Evolutionary conservation across 164 flowering plant species (phyloP), one percentile per base, ranked within the genome.

Genomic region (Kingdonia uniflora): DNA sequence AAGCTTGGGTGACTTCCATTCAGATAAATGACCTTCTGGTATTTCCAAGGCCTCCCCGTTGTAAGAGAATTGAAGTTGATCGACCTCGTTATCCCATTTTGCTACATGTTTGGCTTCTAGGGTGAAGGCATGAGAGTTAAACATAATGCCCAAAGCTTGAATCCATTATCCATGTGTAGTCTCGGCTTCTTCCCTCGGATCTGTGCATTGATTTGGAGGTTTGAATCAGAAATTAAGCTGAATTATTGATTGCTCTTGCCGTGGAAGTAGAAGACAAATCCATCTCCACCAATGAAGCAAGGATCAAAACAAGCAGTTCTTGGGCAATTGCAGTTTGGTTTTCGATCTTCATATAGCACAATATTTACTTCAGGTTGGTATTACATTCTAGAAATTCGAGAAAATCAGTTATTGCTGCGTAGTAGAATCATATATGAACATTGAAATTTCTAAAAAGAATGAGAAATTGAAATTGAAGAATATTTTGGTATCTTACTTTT

Each of bases 131-230:
- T 76, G 71, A 37, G 78, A 53, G 39, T 54, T 72, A 17, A 72
- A 79, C 69, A 82, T 74, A 53, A 85, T 5, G 2, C 87, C 95
- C 2, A 85, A 63, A 16, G 82, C 83, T 65, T 82, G 95, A 50
- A 80, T 77, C 95, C 95, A 85, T 19, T 46, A 80, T 77, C 95
- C 95, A 85, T 19, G 87, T 80, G 59, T 59, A 82, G 73, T 85
- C 90, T 49, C 95, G 45, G n/a, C 74, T 42, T 60, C 83, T 53
- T 42, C 84, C 82, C 11, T 65, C 60, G 1, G 82, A 84, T 16
- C 83, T 60, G 49, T 62, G 82, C 67, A 42, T 63, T 63, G 47
- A 69, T 70, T 26, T 70, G 77, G 49, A 81, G 72, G 66, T 75
- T 72, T 22, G 37, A 60, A 17, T 81, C 87, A 12, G 91, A 80